Evolutionary conservation across 1,139 yeast species (phyloP).

Genomic region (Candida sp.): DNA sequence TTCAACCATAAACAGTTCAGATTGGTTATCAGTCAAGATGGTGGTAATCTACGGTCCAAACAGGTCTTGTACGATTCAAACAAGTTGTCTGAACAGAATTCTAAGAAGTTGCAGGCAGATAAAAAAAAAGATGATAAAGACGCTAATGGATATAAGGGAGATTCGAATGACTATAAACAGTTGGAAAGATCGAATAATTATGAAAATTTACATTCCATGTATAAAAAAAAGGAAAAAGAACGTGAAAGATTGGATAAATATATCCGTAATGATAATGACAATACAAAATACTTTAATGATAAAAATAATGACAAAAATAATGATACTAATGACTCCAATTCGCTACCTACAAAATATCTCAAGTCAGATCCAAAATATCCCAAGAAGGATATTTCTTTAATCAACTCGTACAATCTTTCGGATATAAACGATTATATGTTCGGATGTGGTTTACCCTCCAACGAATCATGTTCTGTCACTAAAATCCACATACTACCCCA

Average conservation of each 20-base stretch:
- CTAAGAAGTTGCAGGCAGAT: not conserved
- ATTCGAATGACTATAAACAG: not conserved
- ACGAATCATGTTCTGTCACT: slow-evolving; percentile 41
- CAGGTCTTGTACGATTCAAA: slow-evolving; percentile 49
- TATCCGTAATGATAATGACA: not conserved
- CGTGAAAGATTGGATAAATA: not conserved
- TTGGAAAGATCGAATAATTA: not conserved
- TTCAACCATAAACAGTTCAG: slow-evolving; percentile 37
- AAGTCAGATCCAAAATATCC: not conserved
- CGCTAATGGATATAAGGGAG: not conserved
- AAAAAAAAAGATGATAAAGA: not conserved
- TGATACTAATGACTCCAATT: not conserved
- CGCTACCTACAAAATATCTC: not conserved
- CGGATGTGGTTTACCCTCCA: slow-evolving; percentile 54
- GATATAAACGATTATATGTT: slow-evolving; percentile 53
- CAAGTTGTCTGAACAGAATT: slow-evolving; percentile 10
- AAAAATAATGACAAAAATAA: not conserved
- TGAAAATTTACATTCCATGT: not conserved
- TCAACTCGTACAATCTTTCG: slow-evolving; percentile 14
- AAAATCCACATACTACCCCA: slow-evolving; percentile 49
- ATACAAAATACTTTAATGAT: not conserved
- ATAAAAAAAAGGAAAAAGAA: not conserved
- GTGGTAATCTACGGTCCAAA: slow-evolving; percentile 45
- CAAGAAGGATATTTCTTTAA: not conserved
- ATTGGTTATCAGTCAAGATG: slow-evolving; percentile 50